A percentile compares a stretch with the other conserved stretches of the same genome.
phyloP scores from a whole-genome alignment of 768 basidiomycete genomes.

The Pisolithus sp. region DNA sequence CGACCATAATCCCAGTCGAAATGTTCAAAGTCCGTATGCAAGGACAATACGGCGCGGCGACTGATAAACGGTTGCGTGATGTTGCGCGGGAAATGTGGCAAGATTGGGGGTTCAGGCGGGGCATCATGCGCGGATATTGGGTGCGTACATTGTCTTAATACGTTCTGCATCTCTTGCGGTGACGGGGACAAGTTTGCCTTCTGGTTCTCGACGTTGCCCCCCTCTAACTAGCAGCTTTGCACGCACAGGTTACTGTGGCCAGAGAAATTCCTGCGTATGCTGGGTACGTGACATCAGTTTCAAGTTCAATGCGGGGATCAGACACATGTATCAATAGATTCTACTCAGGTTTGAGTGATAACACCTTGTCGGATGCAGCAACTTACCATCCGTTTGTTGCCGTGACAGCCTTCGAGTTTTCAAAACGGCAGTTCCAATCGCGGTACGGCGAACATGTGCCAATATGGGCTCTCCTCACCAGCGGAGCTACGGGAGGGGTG shows the following conservation, averaged over 20 bases:
- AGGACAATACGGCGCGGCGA: slow-evolving; percentile 79
- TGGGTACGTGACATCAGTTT: slow-evolving; percentile 34
- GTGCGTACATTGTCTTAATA: slow-evolving; percentile 31
- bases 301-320: not conserved
- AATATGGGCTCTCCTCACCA: slow-evolving; percentile 78
- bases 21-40: slow-evolving; percentile 99
- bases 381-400: not conserved
- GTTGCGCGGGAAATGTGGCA: slow-evolving; percentile 80
- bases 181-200: too few relatives aligned
- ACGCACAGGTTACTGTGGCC: slow-evolving; percentile 70
- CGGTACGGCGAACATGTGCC: slow-evolving; percentile 65
- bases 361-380: not conserved
- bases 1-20: slow-evolving; percentile 53
- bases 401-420: slow-evolving; percentile 73
- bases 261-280: slow-evolving; percentile 97
- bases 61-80: slow-evolving; percentile 69
- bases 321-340: slow-evolving; percentile 39
- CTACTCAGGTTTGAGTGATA: slow-evolving; percentile 44
- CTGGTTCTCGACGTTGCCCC: too few relatives aligned
- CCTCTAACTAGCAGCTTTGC: too few relatives aligned
- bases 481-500: slow-evolving; percentile 80
- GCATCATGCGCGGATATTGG: slow-evolving; percentile 98
- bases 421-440: slow-evolving; percentile 68
- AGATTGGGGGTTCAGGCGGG: slow-evolving; percentile 78
- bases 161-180: not conserved